Base-by-base conservation (phyloP, 495 filamentous ascomycete species). In the Lophiostoma macrostomum region DNA sequence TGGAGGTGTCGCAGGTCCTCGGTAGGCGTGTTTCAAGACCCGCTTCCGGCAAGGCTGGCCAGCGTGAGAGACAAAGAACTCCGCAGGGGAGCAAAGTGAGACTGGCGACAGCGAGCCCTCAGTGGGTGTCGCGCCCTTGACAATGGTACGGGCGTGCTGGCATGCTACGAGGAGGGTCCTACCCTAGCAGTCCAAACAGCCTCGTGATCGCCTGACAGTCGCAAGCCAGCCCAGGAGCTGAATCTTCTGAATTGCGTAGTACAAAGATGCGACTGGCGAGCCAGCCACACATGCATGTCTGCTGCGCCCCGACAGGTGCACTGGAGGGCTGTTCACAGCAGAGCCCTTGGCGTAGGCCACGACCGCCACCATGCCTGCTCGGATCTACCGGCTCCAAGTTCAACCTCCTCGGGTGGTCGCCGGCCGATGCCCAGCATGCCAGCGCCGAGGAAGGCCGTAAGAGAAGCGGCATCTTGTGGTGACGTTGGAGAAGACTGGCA, bases 41-140 rank as follows among this genome's bases (percentile, higher is more conserved):
- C 56, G 49, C 27, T 53, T 60, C 39, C 47, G 55, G 55, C 32
- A 53, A 52, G 16, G 41, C 48, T 55, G 39, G 51, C 42, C 2
- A 47, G 18, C 34, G 28, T n/a, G n/a, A 30, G 48, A 36, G 23
- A 22, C 41, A 54, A 38, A 50, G 42, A 44, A 49, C 53, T 19
- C 45, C 46, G 45, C 52, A 49, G 29, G 53, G 45, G 28, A 1
- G 13, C 36, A n/a, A 29, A 10, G 6, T 45, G 53, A 57, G 46
- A 57, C 53, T 23, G 14, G 10, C 30, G 19, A 28, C 14, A 25
- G 38, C 40, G 24, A 22, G 24, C 22, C 51, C 8, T 14, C 22
- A 12, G n/a, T 10, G 20, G 8, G 12, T 38, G 31, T 39, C 46
- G 27, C 20, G 42, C 11, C 4, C 42, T 4, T 16, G 5, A 18